These are phyloP conservation scores for Xylaria hypoxylon DNA, from an alignment of 2,329 filamentous ascomycete species.

Conservation along the genomic window DNA sequence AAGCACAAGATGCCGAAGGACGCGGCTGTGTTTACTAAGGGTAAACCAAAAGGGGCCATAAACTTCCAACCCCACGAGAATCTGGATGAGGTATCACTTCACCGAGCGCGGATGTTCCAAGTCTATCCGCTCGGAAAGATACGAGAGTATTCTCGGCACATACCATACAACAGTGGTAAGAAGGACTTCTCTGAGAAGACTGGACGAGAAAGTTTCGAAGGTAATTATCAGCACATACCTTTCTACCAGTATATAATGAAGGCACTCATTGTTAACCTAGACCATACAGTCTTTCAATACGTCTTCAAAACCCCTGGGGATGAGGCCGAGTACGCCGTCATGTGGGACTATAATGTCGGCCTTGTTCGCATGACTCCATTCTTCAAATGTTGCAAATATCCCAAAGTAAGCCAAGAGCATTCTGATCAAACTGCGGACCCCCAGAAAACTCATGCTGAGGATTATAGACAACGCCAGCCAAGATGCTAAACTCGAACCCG, in stretches of 20 bases:
- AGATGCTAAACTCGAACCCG: conserved; percentile 80
- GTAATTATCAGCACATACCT: conserved; percentile 60
- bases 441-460: conserved; percentile 7
- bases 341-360: conserved; percentile 98
- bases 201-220: conserved; percentile 87
- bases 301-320: conserved; percentile 78
- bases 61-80: conserved; percentile 81
- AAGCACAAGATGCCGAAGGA: conserved; percentile 75
- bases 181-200: conserved; percentile 89
- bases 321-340: conserved; percentile 76
- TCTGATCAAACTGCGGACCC: background rate
- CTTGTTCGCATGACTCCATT: conserved; percentile 94
- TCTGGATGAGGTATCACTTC: conserved; percentile 66
- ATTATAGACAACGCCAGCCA: conserved; percentile 83
- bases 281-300: conserved; percentile 79
- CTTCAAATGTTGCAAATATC: conserved; percentile 89
- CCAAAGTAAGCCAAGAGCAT: conserved; percentile 72
- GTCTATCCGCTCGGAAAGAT: conserved; percentile 75
- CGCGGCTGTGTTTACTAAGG: conserved; percentile 70
- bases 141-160: conserved; percentile 74
- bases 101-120: conserved; percentile 71
- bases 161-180: conserved; percentile 95
- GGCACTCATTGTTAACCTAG: conserved; percentile 38
- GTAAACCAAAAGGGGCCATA: conserved; percentile 72
- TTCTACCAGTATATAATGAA: conserved; percentile 6